Conservation (phyloP, 192 early-diverging fungal genomes). For the Glomus cerebriforme region DNA sequence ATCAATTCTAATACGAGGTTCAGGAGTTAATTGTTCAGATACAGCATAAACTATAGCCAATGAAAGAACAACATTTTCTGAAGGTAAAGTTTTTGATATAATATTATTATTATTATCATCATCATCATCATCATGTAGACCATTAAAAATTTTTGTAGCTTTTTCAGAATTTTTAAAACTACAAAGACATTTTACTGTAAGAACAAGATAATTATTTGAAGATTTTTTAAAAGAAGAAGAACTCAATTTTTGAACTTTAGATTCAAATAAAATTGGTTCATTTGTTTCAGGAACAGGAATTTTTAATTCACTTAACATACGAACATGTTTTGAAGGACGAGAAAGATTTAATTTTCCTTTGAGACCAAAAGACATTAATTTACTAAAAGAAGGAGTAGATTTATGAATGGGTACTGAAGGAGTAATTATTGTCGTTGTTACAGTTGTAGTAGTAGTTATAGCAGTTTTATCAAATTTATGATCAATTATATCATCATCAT, state of each 20-base stretch:
- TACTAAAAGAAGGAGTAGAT: neutral
- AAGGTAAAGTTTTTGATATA: neutral
- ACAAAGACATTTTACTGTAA: neutral
- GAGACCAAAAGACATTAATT: neutral
- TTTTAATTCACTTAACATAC: neutral
- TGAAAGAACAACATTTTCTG: neutral
- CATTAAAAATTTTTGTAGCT: neutral
- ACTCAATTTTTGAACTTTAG: neutral
- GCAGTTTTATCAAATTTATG: neutral
- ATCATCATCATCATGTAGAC: neutral
- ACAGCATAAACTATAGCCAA: neutral
- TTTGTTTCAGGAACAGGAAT: neutral
- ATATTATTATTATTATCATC: neutral
- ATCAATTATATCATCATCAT: neutral
- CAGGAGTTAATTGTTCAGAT: conserved; percentile 2
- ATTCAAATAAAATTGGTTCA: neutral
- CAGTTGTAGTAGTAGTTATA: too few species aligned
- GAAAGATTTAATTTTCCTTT: neutral
- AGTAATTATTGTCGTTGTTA: too few species aligned
- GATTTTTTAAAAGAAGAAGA: neutral
- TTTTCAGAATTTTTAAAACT: neutral
- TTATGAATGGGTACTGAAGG: neutral
- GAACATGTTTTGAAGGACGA: neutral
- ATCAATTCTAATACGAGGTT: conserved; percentile 7
- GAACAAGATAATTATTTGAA: conserved; percentile 7